Evolutionary conservation across 805 yeast genomes (phyloP), one percentile per base, ranked within the genome.

Genomic region (Sugiyamaella valdiviana): DNA sequence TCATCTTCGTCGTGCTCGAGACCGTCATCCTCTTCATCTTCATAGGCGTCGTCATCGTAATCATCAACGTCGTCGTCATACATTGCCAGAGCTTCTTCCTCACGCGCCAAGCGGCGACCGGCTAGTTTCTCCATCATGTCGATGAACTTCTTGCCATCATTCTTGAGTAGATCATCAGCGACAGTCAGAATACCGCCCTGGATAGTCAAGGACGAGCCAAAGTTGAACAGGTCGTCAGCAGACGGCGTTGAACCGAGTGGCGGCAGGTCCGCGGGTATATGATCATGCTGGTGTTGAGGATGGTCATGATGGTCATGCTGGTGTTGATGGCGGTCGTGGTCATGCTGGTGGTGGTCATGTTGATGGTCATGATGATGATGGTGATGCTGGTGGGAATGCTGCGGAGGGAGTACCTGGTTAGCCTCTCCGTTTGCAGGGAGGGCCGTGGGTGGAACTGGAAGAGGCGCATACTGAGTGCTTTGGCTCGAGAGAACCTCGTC

Each of bases 101-200:
- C 69, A 16, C 72, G 58, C 6, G 63, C 66, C 60, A 70, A 57
- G 16, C 79, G 67, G 39, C 79, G 73, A 49, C 76, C 75, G 2
- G 88, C 85, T 40, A 85, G 69, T 46, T 79, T 75, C 63, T 87
- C 95, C 78, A 89, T 82, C 75, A 86, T 82, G 54, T 82, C 82
- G 26, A 87, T 75, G 54, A 88, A 85, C 38, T 80, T 77, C 53
- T 76, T 75, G n/a, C 95, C 95, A 53, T 84, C 86, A 60, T 82
- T 82, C 56, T 78, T 78, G 57, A 87, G 72, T 22, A 89, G 64
- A 59, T 87, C 95, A 55, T 87, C 95, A 0, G 95, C 93, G 39
- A 89, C 76, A 2, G 82, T 71, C 54, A 75, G 65, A 49, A 77
- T 69, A 12, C 79, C 80, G 35, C 68, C 69, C 36, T 61, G 63